Conservation (phyloP, 768 basidiomycete species). For the Austroboletus eburneus region DNA sequence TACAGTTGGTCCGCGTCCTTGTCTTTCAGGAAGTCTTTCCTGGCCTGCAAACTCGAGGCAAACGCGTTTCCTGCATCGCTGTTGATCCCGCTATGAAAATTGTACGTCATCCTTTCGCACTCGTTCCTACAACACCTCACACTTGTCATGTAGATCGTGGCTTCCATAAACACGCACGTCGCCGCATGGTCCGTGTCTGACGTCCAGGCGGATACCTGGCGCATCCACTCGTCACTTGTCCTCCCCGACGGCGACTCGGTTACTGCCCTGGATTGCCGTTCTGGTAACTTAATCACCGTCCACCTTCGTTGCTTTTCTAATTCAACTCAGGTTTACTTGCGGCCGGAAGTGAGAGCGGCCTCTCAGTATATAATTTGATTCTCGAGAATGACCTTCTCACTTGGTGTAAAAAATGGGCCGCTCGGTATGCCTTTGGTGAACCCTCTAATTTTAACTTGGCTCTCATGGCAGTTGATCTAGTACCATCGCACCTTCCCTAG, state of each 20-base stretch:
- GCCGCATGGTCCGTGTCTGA: conserved; percentile 80
- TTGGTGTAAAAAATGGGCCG: conserved; percentile 78
- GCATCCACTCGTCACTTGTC: conserved; percentile 76
- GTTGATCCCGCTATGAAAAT: conserved; percentile 80
- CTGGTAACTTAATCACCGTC: conserved; percentile 44
- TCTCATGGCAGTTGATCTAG: conserved; percentile 33
- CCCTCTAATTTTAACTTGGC: conserved; percentile 9
- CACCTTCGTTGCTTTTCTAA: conserved; percentile 21
- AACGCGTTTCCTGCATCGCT: conserved; percentile 55
- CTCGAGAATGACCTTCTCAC: conserved; percentile 79
- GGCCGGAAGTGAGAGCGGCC: conserved; percentile 53
- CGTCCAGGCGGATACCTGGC: conserved; percentile 60
- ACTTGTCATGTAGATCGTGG: conserved; percentile 54
- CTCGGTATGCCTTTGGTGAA: conserved; percentile 40
- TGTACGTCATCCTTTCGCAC: conserved; percentile 43
- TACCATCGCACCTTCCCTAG: conserved; percentile 44
- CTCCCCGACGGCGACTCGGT: conserved; percentile 53
- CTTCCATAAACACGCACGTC: conserved; percentile 61
- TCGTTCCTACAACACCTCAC: conserved; percentile 7
- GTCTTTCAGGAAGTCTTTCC: conserved; percentile 83
- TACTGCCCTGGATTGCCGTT: conserved; percentile 66
- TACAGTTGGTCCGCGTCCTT: conserved; percentile 63
- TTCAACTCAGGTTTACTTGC: conserved; percentile 62
- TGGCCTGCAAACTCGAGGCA: conserved; percentile 39
- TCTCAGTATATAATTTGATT: conserved; percentile 74